phyloP scores from a whole-genome alignment of 306 rosid genomes.

The Astragalus glycyphyllos region DNA sequence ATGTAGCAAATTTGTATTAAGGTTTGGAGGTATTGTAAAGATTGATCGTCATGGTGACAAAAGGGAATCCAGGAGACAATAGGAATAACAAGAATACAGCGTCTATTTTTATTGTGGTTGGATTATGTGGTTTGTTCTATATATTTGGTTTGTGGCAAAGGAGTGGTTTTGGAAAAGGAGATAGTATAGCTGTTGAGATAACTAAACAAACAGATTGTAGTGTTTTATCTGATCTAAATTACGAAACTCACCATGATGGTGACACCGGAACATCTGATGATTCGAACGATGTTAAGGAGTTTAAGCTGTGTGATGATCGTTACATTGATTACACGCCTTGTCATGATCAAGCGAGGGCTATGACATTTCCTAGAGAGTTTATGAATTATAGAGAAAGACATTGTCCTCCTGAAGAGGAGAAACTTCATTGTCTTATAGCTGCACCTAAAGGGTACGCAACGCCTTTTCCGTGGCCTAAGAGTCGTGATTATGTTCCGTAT shows the following conservation, averaged over 20 bases:
- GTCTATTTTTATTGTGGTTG: slow-evolving; percentile 64
- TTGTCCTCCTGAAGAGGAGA: slow-evolving; percentile 74
- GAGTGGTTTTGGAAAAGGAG: slow-evolving; percentile 92
- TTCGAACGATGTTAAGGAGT: slow-evolving; percentile 48
- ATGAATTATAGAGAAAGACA: slow-evolving; percentile 86
- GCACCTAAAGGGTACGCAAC: slow-evolving; percentile 80
- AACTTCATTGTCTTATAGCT: slow-evolving; percentile 75
- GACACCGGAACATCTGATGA: slow-evolving; percentile 50
- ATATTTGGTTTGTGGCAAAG: slow-evolving; percentile 85
- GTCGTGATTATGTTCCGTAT: slow-evolving; percentile 82
- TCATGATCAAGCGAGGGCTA: slow-evolving; percentile 76
- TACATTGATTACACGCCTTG: slow-evolving; percentile 82
- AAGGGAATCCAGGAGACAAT: slow-evolving; percentile 69
- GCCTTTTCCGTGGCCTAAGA: slow-evolving; percentile 82
- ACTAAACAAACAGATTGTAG: slow-evolving; percentile 77
- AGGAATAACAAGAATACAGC: slow-evolving; percentile 55
- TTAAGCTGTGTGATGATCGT: slow-evolving; percentile 58
- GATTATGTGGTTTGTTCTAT: slow-evolving; percentile 81
- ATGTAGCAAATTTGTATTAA: slow-evolving; percentile 15
- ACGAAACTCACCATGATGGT: slow-evolving; percentile 69
- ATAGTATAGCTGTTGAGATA: slow-evolving; percentile 75
- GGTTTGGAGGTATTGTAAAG: slow-evolving; percentile 33
- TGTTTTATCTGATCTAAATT: slow-evolving; percentile 66
- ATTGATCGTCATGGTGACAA: slow-evolving; percentile 71
- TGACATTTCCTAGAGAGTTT: slow-evolving; percentile 71